Base-by-base conservation (phyloP, 1,284 basidiomycete genomes). In the Cryptococcus sp. region DNA sequence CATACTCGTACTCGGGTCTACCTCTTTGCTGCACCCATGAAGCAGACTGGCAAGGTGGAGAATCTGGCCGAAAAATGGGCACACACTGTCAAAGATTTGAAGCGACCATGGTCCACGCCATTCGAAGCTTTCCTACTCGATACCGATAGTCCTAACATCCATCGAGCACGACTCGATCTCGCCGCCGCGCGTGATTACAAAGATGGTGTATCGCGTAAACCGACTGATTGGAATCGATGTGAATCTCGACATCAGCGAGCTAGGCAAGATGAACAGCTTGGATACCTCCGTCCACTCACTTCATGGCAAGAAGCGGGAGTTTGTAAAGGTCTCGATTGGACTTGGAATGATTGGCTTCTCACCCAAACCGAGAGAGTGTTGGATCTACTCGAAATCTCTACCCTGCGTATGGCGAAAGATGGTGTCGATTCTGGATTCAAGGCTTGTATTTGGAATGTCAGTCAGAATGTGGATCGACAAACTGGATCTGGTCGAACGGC, bases 401-500 rank as follows among this genome's bases (percentile, higher is more conserved):
- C 87, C 13, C 79, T 97, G 36, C 86, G 91, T 28, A 84, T 86
- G 54, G 88, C 91, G 1, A 83, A 82, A 56, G 81, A 85, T 46
- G 89, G 87, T 1, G 78, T 88, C 28, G 91, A 93, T 64, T 84
- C 91, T 1, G 85, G 83, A 0, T 91, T 84, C 74, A 92, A 93
- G 69, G 91, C 88, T 82, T 91, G 86, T 74, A 87, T 96, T 1
- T 97, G 92, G 93, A 97, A 97, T 73, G 80, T 97, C n/a, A 93
- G 90, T 3, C 92, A 97, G 73, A 97, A 97, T 61, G 93, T 97
- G 25, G 90, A 92, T 72, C 83, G 91, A 14, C 88, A 87, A 40
- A 89, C 86, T 37, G 88, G 87, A 3, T 85, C 87, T 0, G 83
- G 81, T 53, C 85, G 85, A 70, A 79, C 85, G 1, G 92, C 91